Conservation (phyloP, 345 rosid species). For the Rhodamnia argentea region DNA sequence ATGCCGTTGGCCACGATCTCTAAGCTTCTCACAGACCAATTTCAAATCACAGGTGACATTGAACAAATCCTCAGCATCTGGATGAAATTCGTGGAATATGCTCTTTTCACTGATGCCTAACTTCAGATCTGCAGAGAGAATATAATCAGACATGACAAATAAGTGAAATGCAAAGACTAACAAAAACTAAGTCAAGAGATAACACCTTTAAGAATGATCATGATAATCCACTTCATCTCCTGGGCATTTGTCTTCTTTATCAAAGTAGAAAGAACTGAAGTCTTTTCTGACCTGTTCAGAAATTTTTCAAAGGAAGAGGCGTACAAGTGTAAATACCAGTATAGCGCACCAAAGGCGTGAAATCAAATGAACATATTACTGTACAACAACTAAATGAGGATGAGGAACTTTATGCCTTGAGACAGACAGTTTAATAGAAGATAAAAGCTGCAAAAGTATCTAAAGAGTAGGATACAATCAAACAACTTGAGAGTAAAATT, state of each 20-base stretch:
- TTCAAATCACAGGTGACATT: constrained; percentile 96
- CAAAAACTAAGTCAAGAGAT: not conserved
- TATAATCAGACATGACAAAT: not conserved
- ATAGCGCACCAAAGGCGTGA: not conserved
- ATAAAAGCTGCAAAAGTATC: not conserved
- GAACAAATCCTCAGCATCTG: constrained; percentile 93
- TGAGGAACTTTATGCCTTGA: not conserved
- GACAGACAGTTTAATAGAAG: not conserved
- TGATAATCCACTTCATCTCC: constrained; percentile 96
- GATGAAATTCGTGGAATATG: constrained; percentile 93
- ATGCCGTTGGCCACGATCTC: constrained; percentile 72
- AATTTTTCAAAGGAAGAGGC: not conserved
- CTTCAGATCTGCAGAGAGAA: constrained; percentile 57
- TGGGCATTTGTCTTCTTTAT: constrained; percentile 90
- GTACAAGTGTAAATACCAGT: not conserved
- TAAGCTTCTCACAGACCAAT: constrained; percentile 80
- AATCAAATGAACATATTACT: not conserved
- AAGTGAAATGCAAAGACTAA: not conserved
- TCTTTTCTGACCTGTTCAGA: constrained; percentile 53
- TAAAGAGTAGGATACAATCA: not conserved
- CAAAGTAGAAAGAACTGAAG: constrained; percentile 51
- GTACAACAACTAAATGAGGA: not conserved
- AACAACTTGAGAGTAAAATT: not conserved
- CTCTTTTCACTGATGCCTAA: constrained; percentile 89
- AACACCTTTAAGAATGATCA: constrained; percentile 84